These are phyloP conservation scores for Xylaria venustula DNA, from an alignment of 495 filamentous ascomycete species.

Conservation along the genomic window DNA sequence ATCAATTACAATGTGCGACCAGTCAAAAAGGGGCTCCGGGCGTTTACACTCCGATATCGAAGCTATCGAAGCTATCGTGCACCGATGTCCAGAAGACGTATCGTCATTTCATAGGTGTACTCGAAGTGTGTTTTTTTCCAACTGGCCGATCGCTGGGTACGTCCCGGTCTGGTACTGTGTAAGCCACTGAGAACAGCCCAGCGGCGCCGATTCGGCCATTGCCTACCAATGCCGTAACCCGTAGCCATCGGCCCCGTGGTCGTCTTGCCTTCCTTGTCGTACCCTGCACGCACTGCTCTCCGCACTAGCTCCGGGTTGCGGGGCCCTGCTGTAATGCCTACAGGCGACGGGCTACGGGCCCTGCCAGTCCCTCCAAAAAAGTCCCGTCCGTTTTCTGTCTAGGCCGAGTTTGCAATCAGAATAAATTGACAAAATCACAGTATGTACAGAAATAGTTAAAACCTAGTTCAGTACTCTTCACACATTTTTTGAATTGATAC, in stretches of 20 bases:
- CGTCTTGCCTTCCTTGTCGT: slow-evolving; percentile 1
- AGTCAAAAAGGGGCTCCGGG: background rate
- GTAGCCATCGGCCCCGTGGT: background rate
- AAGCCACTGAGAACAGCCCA: background rate
- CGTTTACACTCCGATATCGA: slow-evolving; percentile 1
- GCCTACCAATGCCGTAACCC: background rate
- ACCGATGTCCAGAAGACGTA: background rate
- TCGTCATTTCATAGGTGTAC: background rate
- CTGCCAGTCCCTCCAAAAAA: too few species aligned
- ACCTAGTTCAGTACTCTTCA: too few species aligned
- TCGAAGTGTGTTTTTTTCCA: too few species aligned
- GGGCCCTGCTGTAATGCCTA: too few species aligned
- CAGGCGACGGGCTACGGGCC: too few species aligned
- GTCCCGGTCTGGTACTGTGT: background rate
- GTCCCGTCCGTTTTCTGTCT: too few species aligned
- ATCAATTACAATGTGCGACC: background rate
- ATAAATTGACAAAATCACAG: too few species aligned
- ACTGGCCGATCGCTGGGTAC: slow-evolving; percentile 2
- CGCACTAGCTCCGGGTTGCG: too few species aligned
- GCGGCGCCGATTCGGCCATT: slow-evolving; percentile 1
- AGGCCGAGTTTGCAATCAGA: too few species aligned
- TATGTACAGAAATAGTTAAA: too few species aligned
- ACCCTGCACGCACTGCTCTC: background rate
- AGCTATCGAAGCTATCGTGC: background rate
- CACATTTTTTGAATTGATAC: too few species aligned